A percentile compares a stretch with the other conserved stretches of the same genome.
These are phyloP conservation scores for Ceratocystis destructans DNA, from an alignment of 2,329 filamentous ascomycete species.

Conservation along the genomic window DNA sequence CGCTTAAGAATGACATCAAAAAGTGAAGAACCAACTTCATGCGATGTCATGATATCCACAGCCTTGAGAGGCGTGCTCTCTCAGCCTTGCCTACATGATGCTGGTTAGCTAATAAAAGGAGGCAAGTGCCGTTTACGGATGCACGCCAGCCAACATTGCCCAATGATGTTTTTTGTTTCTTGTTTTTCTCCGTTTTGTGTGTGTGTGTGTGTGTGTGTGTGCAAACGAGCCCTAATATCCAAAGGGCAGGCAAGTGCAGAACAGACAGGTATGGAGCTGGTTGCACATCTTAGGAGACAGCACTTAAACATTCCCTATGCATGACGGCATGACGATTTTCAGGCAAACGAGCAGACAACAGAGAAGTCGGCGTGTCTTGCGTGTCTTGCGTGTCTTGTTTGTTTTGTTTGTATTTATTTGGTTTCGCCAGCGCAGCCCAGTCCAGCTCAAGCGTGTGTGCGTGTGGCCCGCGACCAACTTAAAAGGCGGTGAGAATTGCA, in stretches of 20 bases:
- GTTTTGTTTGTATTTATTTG: not conserved
- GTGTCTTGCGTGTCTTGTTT: not conserved
- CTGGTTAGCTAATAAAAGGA: not conserved
- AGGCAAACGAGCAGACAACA: too few species aligned
- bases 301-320: not conserved
- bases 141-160: not conserved
- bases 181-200: not conserved
- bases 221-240: not conserved
- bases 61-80: not conserved
- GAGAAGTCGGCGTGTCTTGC: not conserved
- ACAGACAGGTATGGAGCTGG: too few species aligned
- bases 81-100: not conserved
- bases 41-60: not conserved
- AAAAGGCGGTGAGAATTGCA: not conserved
- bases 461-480: not conserved
- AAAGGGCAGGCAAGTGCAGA: not conserved
- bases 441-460: not conserved
- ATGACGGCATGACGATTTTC: not conserved
- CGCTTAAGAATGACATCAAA: slow-evolving; percentile 5
- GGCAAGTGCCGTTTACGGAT: not conserved
- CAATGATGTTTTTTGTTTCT: too few species aligned
- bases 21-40: not conserved
- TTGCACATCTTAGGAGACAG: too few species aligned
- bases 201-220: not conserved
- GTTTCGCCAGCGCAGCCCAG: not conserved